Percentiles rank a stretch among this genome's conserved stretches.
Evolutionary conservation across 2,329 filamentous ascomycete genomes (phyloP).

Genomic region (Geosmithia putterillii): DNA sequence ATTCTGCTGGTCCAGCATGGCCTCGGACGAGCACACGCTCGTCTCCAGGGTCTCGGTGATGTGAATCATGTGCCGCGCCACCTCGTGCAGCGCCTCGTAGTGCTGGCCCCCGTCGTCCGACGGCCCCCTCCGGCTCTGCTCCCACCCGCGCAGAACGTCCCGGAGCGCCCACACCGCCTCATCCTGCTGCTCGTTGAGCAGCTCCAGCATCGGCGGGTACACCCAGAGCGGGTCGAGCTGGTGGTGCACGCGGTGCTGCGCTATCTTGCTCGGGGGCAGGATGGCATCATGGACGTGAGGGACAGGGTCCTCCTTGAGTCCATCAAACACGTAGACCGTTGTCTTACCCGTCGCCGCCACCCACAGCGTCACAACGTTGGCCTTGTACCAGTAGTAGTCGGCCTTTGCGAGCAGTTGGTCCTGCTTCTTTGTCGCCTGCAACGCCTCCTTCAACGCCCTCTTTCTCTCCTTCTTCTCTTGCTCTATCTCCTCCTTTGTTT

Average conservation of each 20-base stretch:
- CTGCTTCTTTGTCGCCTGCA: too few relatives aligned
- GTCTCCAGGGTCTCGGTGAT: constrained; percentile 26
- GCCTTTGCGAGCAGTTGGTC: too few relatives aligned
- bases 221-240: constrained; percentile 19
- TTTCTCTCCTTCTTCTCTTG: too few relatives aligned
- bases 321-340: constrained; percentile 18
- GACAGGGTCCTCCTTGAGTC: constrained; percentile 1
- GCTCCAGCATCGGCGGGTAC: constrained; percentile 15
- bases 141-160: constrained; percentile 17
- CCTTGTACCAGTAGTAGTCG: constrained; percentile 20
- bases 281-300: too few relatives aligned
- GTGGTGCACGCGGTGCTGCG: background rate
- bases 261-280: too few relatives aligned
- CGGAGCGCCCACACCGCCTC: constrained; percentile 26
- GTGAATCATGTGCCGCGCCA: constrained; percentile 30
- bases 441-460: too few relatives aligned
- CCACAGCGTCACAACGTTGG: constrained; percentile 19
- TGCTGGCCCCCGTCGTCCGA: constrained; percentile 5
- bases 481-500: too few relatives aligned
- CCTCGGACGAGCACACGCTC: background rate
- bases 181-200: constrained; percentile 18
- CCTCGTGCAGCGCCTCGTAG: constrained; percentile 26
- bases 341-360: constrained; percentile 9
- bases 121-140: constrained; percentile 8
- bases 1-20: background rate